Percentiles rank a stretch among this genome's conserved stretches.
Evolutionary conservation across 139 green algal species (phyloP).

Genomic region (Desmodesmus armatus): DNA sequence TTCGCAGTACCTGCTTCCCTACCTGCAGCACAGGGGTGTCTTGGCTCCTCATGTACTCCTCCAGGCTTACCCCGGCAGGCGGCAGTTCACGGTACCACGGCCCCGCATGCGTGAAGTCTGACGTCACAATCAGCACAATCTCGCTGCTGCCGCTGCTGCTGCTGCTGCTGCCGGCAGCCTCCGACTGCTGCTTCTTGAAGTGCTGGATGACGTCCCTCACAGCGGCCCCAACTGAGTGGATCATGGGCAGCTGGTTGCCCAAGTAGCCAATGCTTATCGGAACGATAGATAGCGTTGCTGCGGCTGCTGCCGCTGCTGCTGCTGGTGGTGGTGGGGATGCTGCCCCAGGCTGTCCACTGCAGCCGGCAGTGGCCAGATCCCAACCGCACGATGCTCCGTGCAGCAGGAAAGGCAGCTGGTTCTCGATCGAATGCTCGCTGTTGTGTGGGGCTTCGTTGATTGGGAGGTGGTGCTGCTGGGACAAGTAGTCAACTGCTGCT

Average conservation of each 20-base stretch:
- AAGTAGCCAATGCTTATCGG: conserved; percentile 47
- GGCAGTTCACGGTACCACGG: conserved; percentile 38
- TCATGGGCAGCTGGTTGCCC: not conserved
- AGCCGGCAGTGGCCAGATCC: conserved; percentile 5
- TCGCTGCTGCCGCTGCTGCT: not conserved
- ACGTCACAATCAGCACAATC: conserved; percentile 34
- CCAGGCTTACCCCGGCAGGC: conserved; percentile 10
- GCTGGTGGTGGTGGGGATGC: conserved; percentile 18
- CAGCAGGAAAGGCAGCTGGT: conserved; percentile 53
- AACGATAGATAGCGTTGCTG: conserved; percentile 1
- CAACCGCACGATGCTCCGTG: not conserved
- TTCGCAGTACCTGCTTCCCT: not conserved
- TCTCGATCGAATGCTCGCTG: conserved; percentile 48
- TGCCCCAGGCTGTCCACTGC: not conserved
- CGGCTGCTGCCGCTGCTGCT: not conserved
- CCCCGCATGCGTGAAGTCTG: conserved; percentile 49
- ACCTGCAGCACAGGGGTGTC: conserved; percentile 45
- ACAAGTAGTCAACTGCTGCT: conserved; percentile 20
- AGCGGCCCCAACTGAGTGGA: conserved; percentile 17
- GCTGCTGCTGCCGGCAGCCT: not conserved
- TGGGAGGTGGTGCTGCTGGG: not conserved
- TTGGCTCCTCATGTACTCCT: conserved; percentile 34
- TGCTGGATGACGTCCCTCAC: conserved; percentile 32
- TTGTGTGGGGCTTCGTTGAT: conserved; percentile 17
- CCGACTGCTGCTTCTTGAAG: conserved; percentile 31